Conservation (phyloP, 1,139 yeast species). For the Debaryomyces singareniensis region DNA sequence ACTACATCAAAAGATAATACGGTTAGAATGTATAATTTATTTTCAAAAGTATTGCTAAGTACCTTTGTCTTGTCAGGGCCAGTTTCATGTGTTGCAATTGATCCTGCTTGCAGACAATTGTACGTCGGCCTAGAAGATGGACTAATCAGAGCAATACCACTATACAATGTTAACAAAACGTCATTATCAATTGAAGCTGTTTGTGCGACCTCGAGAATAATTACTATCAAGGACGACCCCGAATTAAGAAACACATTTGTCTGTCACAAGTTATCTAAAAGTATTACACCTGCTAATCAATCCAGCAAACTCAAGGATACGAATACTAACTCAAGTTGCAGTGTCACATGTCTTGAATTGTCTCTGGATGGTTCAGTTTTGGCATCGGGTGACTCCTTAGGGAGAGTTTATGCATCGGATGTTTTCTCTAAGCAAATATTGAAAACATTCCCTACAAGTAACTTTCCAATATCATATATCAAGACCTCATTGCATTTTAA, state of each 20-base stretch:
- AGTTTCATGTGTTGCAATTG: slow-evolving; percentile 57
- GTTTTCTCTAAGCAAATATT: slow-evolving; percentile 71
- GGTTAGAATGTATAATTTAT: slow-evolving; percentile 55
- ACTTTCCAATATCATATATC: slow-evolving; percentile 29
- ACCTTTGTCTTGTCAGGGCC: slow-evolving; percentile 65
- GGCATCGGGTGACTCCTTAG: slow-evolving; percentile 68
- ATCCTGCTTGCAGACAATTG: slow-evolving; percentile 73
- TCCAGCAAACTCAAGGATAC: neutral
- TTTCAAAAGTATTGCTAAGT: slow-evolving; percentile 42
- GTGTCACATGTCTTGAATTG: slow-evolving; percentile 48
- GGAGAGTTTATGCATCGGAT: slow-evolving; percentile 66
- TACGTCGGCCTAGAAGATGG: slow-evolving; percentile 72
- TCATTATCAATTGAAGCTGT: slow-evolving; percentile 44
- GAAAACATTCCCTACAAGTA: slow-evolving; percentile 54
- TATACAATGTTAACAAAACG: slow-evolving; percentile 43
- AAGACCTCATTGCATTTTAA: slow-evolving; percentile 11
- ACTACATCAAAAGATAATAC: slow-evolving; percentile 76
- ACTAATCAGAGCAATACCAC: slow-evolving; percentile 47
- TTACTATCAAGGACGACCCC: slow-evolving; percentile 46
- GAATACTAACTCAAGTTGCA: neutral
- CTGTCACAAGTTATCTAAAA: slow-evolving; percentile 42
- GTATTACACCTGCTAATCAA: slow-evolving; percentile 7
- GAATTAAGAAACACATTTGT: slow-evolving; percentile 49
- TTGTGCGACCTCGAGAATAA: slow-evolving; percentile 50
- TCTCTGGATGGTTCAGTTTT: slow-evolving; percentile 74